Evolutionary conservation across 2,329 filamentous ascomycete genomes (phyloP).

Genomic region (Ilyonectria mors-panacis): DNA sequence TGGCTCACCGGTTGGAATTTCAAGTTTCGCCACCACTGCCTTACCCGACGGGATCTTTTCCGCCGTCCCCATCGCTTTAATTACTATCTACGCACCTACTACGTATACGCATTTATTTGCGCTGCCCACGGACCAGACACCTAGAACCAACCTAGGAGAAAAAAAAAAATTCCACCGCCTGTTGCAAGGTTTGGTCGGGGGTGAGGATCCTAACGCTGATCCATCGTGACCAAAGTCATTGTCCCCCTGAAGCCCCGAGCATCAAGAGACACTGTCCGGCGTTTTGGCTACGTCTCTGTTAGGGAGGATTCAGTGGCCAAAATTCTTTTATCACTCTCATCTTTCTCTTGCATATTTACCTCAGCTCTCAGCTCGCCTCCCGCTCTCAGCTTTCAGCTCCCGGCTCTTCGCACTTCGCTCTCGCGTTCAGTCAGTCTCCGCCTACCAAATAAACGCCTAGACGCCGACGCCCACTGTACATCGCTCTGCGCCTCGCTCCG

Average conservation of each 20-base stretch:
- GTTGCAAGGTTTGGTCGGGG: constrained; percentile 17
- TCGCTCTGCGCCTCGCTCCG: constrained; percentile 28
- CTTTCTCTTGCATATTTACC: neutral
- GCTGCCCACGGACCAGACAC: neutral
- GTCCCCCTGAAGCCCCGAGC: constrained; percentile 16
- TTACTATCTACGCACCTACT: constrained; percentile 10
- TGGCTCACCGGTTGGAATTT: constrained; percentile 37
- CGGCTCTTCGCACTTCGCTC: neutral
- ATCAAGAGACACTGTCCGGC: neutral
- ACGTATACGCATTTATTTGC: neutral
- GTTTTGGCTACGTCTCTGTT: neutral
- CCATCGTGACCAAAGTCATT: constrained; percentile 26
- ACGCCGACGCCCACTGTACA: constrained; percentile 19
- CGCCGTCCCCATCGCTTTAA: constrained; percentile 19
- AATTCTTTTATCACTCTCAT: neutral
- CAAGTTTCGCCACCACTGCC: constrained; percentile 42
- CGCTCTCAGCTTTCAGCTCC: neutral
- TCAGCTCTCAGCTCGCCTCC: neutral
- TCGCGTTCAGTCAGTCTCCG: neutral
- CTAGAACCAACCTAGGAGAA: neutral
- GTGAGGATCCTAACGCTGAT: constrained; percentile 30
- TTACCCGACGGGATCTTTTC: constrained; percentile 18
- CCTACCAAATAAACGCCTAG: constrained; percentile 25
- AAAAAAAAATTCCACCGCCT: constrained; percentile 1
- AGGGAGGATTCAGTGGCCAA: neutral